A percentile compares a stretch with the other conserved stretches of the same genome.
These are phyloP conservation scores for Candida sithepensis DNA, from an alignment of 805 yeast genomes.

Conservation along the genomic window DNA sequence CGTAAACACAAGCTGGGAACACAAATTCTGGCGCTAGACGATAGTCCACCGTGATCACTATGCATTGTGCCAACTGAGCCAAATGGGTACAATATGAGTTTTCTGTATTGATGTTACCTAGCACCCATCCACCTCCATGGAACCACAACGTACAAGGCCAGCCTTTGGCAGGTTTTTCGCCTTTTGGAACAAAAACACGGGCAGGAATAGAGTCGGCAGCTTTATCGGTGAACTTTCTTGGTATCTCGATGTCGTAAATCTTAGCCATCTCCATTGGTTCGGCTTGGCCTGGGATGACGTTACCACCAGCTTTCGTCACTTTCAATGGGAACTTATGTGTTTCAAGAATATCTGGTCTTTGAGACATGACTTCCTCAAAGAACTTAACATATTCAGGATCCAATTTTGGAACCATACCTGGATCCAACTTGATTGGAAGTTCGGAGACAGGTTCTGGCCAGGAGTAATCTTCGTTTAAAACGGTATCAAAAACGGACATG, in stretches of 20 bases:
- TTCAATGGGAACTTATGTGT: conserved; percentile 21
- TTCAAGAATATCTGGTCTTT: conserved; percentile 15
- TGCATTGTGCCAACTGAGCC: conserved; percentile 33
- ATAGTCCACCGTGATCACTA: conserved; percentile 43
- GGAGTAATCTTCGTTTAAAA: conserved; percentile 19
- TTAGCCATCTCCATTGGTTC: conserved; percentile 19
- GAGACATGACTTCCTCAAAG: conserved; percentile 14
- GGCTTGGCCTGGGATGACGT: conserved; percentile 28
- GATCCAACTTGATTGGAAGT: conserved; percentile 29
- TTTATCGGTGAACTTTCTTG: conserved; percentile 29
- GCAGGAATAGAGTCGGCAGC: conserved; percentile 23
- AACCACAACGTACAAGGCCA: conserved; percentile 32
- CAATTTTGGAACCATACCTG: conserved; percentile 10
- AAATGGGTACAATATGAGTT: conserved; percentile 40
- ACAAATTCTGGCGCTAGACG: conserved; percentile 48
- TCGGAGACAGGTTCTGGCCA: conserved; percentile 21
- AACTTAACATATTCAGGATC: conserved; percentile 22
- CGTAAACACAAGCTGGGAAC: conserved; percentile 46
- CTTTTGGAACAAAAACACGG: conserved; percentile 29
- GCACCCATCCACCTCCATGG: conserved; percentile 36
- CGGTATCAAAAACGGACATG: conserved; percentile 9
- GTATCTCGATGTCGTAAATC: conserved; percentile 17
- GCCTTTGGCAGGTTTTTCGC: conserved; percentile 17
- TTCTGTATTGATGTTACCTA: conserved; percentile 31
- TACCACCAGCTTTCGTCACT: conserved; percentile 12